Evolutionary conservation across 169 alveolate species (phyloP), one percentile per base, ranked within the genome.

Genomic region (Eimeria brunetti): DNA sequence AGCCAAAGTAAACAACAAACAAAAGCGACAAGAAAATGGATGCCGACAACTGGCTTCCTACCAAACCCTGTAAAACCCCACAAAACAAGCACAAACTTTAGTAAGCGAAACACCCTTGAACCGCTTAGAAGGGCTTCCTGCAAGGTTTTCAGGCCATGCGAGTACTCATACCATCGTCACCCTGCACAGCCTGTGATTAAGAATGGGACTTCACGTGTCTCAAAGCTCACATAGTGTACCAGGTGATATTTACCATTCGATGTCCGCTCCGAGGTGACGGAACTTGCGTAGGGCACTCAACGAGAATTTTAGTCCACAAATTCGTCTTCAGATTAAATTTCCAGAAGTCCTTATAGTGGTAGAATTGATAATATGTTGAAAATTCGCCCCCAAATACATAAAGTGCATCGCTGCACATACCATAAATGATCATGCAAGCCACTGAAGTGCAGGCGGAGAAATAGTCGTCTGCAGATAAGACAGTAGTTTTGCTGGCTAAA

Each of bases 261-360:
- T 98, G 99, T 1, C 99, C 99, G 95, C 99, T 98, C 51, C 99
- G 96, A 9, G 99, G 98, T 36, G 98, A 95, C 9, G 99, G 99
- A 56, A 67, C 85, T 33, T 94, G 94, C 20, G 98, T 97, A 76
- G 97, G 96, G 46, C 96, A 94, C 91, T 98, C 97, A 11, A 98
- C 96, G 33, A 78, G 81, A 36, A 95, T 56, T 91, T 97, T 98
- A 62, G 91, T 96, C 99, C 99, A 98, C 41, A 41, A 30, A 62
- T 85, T 86, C 18, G 96, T 38, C 81, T 96, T 98, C 27, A 97
- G 60, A 88, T 97, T 97, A 84, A 98, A 96, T 38, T 95, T 49
- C 98, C 98, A 97, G 95, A 98, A 94, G 97, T 98, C 99, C 62
- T 97, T 97, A 96, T 96, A 98, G 97, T 98, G 99, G 81, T 96